Conservation (phyloP, 352 stramenopile species). For the Phytophthora aleatoria region DNA sequence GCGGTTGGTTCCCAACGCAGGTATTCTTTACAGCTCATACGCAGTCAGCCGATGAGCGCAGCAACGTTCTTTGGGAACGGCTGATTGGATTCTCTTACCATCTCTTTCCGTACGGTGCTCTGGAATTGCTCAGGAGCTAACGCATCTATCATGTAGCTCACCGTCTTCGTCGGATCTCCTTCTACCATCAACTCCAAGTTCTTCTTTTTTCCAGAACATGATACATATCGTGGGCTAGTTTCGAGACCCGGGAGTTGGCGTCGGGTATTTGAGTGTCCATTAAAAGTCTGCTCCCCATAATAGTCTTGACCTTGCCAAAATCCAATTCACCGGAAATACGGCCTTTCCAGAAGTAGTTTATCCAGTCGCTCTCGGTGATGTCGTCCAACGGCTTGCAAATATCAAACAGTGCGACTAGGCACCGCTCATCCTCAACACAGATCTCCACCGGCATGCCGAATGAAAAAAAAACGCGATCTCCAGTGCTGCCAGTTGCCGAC, state of each 20-base stretch:
- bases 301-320: constrained; percentile 14
- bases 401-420: too few species aligned
- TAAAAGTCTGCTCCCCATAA: neutral
- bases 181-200: constrained; percentile 15
- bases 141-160: constrained; percentile 2
- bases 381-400: too few species aligned
- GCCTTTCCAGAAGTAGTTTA: constrained; percentile 2
- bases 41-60: constrained; percentile 12
- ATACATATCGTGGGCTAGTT: constrained; percentile 16
- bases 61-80: constrained; percentile 6
- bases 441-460: too few species aligned
- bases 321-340: constrained; percentile 6
- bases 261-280: neutral
- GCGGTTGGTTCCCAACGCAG: constrained; percentile 3
- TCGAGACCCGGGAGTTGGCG: constrained; percentile 9
- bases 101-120: neutral
- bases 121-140: neutral
- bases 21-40: constrained; percentile 7
- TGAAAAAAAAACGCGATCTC: too few species aligned
- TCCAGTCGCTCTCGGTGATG: too few species aligned
- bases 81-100: constrained; percentile 6
- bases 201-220: constrained; percentile 3
- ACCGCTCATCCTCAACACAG: too few species aligned
- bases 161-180: constrained; percentile 7
- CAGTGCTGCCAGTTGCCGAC: too few species aligned